phyloP scores from a whole-genome alignment of 495 filamentous ascomycete genomes.

The Penicillium pulvis region DNA sequence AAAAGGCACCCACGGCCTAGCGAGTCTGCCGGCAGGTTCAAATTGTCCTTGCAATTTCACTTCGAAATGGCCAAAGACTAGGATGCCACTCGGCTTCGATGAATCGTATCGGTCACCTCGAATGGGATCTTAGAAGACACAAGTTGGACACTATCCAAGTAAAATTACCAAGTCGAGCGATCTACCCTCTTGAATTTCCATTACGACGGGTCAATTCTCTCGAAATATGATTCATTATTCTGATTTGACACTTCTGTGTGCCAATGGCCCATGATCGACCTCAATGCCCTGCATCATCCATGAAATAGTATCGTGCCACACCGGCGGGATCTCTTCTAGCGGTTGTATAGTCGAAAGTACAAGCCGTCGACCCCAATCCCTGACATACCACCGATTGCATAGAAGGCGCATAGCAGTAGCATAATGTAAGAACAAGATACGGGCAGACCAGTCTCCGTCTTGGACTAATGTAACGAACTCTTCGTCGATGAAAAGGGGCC shows the following conservation, averaged over 20 bases:
- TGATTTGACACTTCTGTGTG: not conserved
- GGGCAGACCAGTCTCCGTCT: constrained; percentile 39
- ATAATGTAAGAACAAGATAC: constrained; percentile 42
- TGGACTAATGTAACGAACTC: constrained; percentile 29
- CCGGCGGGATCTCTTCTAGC: constrained; percentile 31
- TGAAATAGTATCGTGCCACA: constrained; percentile 35
- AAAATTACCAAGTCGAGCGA: no score
- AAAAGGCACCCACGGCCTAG: no score
- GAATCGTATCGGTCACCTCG: no score
- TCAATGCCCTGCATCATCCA: constrained; percentile 35
- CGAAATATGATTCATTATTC: not conserved
- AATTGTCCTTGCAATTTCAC: no score
- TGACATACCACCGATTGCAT: constrained; percentile 43
- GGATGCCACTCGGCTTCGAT: no score
- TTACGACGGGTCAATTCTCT: no score
- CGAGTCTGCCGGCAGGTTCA: no score
- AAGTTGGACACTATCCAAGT: no score
- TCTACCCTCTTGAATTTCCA: no score
- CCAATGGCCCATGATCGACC: not conserved
- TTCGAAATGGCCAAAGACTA: no score
- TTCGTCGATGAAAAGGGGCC: constrained; percentile 38
- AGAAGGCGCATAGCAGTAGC: constrained; percentile 39
- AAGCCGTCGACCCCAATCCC: constrained; percentile 38
- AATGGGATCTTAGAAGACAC: no score
- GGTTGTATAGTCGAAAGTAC: constrained; percentile 35